phyloP scores from a whole-genome alignment of 352 stramenopile genomes.

The Phytophthora meadii region DNA sequence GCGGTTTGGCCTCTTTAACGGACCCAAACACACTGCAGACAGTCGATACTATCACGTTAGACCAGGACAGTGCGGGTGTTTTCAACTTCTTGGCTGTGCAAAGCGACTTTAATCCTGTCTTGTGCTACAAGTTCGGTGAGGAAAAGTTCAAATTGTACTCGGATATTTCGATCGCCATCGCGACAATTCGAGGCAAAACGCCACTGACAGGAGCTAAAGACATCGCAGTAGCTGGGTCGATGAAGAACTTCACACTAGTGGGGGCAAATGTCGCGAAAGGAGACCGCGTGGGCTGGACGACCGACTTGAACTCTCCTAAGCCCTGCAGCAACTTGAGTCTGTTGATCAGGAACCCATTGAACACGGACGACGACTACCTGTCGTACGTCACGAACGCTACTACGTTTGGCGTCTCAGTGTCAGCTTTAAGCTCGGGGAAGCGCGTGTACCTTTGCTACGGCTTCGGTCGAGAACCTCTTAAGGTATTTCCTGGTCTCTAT shows the following conservation, averaged over 20 bases:
- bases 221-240: conserved; percentile 51
- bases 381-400: conserved; percentile 43
- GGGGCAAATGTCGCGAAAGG: conserved; percentile 51
- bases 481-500: conserved; percentile 53
- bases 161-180: conserved; percentile 56
- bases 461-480: conserved; percentile 62
- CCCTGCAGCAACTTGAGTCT: conserved; percentile 50
- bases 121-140: conserved; percentile 74
- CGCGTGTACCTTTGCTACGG: conserved; percentile 74
- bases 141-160: conserved; percentile 69
- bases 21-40: conserved; percentile 27
- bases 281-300: conserved; percentile 67
- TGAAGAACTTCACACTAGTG: conserved; percentile 58
- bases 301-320: conserved; percentile 12
- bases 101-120: conserved; percentile 53
- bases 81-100: conserved; percentile 67
- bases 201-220: conserved; percentile 48
- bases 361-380: conserved; percentile 53
- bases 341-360: conserved; percentile 34
- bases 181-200: conserved; percentile 50
- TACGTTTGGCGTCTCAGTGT: conserved; percentile 49
- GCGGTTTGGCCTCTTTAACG: conserved; percentile 46
- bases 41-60: conserved; percentile 51
- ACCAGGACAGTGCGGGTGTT: conserved; percentile 28
- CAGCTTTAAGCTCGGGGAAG: conserved; percentile 55